Base-by-base conservation (phyloP, 176 grass and related monocot species). In the Paspalum notatum region DNA sequence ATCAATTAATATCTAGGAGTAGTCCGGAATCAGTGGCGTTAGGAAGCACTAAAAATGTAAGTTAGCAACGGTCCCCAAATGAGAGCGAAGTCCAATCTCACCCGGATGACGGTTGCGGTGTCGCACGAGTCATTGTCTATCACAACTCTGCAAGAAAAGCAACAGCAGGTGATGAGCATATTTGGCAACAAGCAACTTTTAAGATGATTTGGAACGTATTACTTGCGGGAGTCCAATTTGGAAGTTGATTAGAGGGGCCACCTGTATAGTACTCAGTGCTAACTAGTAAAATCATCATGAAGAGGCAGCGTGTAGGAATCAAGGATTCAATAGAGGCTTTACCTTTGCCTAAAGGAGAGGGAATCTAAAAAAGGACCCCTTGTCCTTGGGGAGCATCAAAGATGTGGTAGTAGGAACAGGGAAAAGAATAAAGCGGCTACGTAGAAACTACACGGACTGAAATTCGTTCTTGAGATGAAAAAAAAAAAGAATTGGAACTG, bases 81-180 rank as follows among this genome's bases (percentile, higher is more conserved):
- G 43, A 48, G 74, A 76, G 20, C n/a, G 58, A 71, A 68, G 46
- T 60, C 8, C 54, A n/a, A 32, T 44, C 66, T 78, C 83, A 91
- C 89, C 76, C 77, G 64, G 45, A 91, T 77, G 46, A 91, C 78
- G 40, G 85, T 91, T 22, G 85, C 78, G n/a, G 37, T 59, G 12
- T 82, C 89, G 37, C 72, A 91, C 63, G 78, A 57, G 62, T 85
- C 78, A 11, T 91, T 91, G 72, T 91, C 89, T 5, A 91, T 88
- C 32, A 85, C 82, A 55, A 88, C 73, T 62, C 89, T 91, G 85
- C 56, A 85, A 41, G 17, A 62, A 71, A 57, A 22, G 75, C 46
- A 32, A 79, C 7, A 8, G 5, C 42, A 54, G 12, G 61, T 21
- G 48, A 51, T 53, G 76, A 41, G 47, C 12, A 53, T 53, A 53